Evolutionary conservation across 2,329 filamentous ascomycete genomes (phyloP).

Genomic region (Echinosphaeria canescens): DNA sequence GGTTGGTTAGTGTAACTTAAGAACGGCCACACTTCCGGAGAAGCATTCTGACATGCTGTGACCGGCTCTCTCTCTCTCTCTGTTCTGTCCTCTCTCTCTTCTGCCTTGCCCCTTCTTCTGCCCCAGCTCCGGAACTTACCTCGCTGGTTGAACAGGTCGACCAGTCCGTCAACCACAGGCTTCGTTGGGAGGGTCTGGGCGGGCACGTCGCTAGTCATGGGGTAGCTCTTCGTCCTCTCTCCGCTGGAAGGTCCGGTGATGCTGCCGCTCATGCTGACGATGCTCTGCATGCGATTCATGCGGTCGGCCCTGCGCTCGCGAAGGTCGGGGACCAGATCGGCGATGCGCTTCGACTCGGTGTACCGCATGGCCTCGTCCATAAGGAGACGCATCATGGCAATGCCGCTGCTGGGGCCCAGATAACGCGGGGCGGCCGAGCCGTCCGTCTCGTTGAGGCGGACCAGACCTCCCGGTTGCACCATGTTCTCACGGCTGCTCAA

Average conservation of each 20-base stretch:
- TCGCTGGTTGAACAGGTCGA: constrained; percentile 74
- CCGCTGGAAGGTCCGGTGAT: constrained; percentile 25
- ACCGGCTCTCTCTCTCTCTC: too few relatives aligned
- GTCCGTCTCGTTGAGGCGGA: constrained; percentile 66
- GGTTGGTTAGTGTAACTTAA: too few relatives aligned
- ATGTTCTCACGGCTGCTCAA: constrained; percentile 63
- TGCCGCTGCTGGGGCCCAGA: constrained; percentile 82
- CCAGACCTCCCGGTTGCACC: constrained; percentile 66
- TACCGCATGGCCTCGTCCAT: constrained; percentile 96
- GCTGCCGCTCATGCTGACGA: constrained; percentile 23
- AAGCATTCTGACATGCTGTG: too few relatives aligned
- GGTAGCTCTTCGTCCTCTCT: constrained; percentile 65
- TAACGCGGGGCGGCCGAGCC: constrained; percentile 78
- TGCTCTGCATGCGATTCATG: constrained; percentile 41
- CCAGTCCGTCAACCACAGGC: constrained; percentile 52
- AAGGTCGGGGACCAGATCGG: constrained; percentile 67
- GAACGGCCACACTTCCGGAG: too few relatives aligned
- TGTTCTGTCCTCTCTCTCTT: too few relatives aligned
- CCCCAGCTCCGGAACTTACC: constrained; percentile 23
- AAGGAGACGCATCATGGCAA: constrained; percentile 81
- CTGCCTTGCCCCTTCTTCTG: too few relatives aligned
- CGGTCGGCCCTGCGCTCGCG: constrained; percentile 31
- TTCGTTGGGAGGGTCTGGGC: constrained; percentile 55
- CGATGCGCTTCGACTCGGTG: constrained; percentile 76
- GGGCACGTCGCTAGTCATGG: constrained; percentile 69